Evolutionary conservation across 1,284 basidiomycete species (phyloP).

Genomic region (Puccinia horiana): DNA sequence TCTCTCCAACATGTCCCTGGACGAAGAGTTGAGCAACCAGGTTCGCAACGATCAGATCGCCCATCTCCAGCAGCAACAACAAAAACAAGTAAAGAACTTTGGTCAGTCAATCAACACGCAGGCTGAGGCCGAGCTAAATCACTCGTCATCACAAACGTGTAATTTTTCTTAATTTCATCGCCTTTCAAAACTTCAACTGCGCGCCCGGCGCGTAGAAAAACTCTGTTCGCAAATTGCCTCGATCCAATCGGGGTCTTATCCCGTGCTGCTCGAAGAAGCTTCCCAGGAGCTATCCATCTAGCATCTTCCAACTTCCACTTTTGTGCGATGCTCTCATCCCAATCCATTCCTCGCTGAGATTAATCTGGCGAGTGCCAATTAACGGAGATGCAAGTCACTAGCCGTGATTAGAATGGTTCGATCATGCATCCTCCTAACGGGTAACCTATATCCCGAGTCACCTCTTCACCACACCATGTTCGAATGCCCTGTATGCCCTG

Average conservation of each 20-base stretch:
- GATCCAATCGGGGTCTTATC: not conserved
- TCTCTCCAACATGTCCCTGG: not conserved
- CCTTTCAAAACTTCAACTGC: not conserved
- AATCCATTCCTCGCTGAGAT: not conserved
- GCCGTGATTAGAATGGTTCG: not conserved
- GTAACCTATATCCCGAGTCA: not conserved
- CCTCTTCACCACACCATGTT: too few species aligned
- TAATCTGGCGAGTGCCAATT: not conserved
- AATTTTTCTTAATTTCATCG: not conserved
- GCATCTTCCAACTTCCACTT: not conserved
- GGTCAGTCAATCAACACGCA: constrained; percentile 5
- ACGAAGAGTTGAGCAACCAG: constrained; percentile 3
- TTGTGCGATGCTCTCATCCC: not conserved
- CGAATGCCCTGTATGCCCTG: too few species aligned
- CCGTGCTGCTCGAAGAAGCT: not conserved
- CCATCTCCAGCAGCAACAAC: constrained; percentile 8
- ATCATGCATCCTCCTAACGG: not conserved
- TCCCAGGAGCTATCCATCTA: not conserved
- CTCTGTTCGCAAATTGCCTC: not conserved
- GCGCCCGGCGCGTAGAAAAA: not conserved
- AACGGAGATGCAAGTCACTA: not conserved
- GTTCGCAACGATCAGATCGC: constrained; percentile 10
- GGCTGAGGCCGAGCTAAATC: not conserved
- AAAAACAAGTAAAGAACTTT: not conserved
- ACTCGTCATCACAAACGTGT: not conserved